A percentile compares a stretch with the other conserved stretches of the same genome.
phyloP scores from a whole-genome alignment of 2,329 filamentous ascomycete species.

The Scedosporium aurantiacum region DNA sequence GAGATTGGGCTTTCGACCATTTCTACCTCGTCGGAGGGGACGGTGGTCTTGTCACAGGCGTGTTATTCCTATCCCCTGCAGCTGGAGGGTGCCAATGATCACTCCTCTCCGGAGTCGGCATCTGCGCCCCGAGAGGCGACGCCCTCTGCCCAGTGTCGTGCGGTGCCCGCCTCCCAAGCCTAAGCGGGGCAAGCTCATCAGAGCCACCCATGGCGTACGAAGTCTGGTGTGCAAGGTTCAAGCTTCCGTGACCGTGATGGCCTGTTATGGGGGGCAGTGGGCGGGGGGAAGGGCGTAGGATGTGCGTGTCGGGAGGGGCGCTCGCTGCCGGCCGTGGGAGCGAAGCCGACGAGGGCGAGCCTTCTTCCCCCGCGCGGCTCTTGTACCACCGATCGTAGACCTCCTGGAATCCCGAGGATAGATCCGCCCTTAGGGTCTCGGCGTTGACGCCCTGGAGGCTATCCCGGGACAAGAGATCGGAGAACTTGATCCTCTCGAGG shows the following conservation, averaged over 20 bases:
- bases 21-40: not conserved
- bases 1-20: not conserved
- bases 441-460: not conserved
- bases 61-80: not conserved
- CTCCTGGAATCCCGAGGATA: slow-evolving; percentile 1
- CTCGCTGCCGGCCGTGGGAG: not conserved
- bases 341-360: not conserved
- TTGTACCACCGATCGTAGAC: slow-evolving; percentile 6
- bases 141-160: not conserved
- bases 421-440: not conserved
- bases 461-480: not conserved
- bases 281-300: slow-evolving; percentile 1
- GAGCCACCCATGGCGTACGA: not conserved
- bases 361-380: not conserved
- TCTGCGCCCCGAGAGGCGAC: not conserved
- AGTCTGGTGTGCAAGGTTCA: not conserved
- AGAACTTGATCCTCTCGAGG: not conserved
- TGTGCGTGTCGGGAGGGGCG: not conserved
- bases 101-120: not conserved
- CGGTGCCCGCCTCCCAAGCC: not conserved
- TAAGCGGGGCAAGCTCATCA: slow-evolving; percentile 1
- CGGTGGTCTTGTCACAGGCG: not conserved
- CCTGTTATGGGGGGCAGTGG: not conserved
- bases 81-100: not conserved
- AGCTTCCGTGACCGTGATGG: not conserved